Conservation (phyloP, 768 basidiomycete genomes). For the Suillus lakei region DNA sequence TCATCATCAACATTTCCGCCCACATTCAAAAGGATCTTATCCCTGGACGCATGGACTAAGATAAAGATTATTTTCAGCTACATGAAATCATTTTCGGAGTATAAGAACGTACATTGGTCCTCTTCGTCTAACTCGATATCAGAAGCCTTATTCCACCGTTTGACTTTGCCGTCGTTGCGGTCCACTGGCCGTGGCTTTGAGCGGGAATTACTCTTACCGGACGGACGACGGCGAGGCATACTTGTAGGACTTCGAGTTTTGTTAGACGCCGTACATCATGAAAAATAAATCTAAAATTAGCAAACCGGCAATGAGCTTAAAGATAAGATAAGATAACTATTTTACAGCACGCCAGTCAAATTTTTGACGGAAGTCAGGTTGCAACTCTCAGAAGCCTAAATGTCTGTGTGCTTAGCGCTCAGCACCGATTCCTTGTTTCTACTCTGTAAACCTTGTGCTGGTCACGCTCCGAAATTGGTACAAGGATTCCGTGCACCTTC, state of each 20-base stretch:
- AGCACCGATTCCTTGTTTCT: not conserved
- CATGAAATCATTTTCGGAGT: conserved; percentile 66
- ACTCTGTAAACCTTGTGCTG: not conserved
- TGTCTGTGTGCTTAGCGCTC: not conserved
- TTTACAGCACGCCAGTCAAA: not conserved
- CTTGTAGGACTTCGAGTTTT: not conserved
- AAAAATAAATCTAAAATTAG: conserved; percentile 1
- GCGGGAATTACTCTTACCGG: conserved; percentile 39
- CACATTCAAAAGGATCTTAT: conserved; percentile 80
- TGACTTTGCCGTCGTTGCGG: conserved; percentile 55
- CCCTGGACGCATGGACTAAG: conserved; percentile 73
- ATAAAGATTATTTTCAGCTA: conserved; percentile 64
- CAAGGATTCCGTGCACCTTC: not conserved
- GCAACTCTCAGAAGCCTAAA: not conserved
- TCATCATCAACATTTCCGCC: conserved; percentile 51
- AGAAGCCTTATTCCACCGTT: conserved; percentile 66
- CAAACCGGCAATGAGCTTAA: not conserved
- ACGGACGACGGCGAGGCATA: conserved; percentile 53
- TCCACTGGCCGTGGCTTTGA: conserved; percentile 52
- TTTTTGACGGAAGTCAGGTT: not conserved
- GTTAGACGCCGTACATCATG: not conserved
- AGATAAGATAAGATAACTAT: conserved; percentile 8
- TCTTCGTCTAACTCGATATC: conserved; percentile 82
- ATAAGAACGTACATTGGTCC: conserved; percentile 66
- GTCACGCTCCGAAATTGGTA: not conserved